These are phyloP conservation scores for Brasenia schreberi DNA, from an alignment of 164 flowering plant genomes.

Conservation along the genomic window DNA sequence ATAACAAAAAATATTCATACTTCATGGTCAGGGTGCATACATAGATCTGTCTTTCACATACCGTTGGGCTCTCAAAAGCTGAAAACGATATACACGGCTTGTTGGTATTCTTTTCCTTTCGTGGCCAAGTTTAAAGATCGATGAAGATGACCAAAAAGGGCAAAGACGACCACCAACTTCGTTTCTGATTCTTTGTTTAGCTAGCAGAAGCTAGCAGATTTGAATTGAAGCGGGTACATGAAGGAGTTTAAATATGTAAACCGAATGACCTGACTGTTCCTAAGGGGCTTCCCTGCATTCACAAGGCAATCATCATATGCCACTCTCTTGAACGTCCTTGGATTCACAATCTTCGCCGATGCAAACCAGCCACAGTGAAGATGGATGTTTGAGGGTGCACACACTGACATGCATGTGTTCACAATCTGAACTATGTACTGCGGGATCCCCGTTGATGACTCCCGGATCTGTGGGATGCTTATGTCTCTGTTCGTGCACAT, in stretches of 20 bases:
- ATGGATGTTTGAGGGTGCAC: constrained; percentile 48
- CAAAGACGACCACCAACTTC: background rate
- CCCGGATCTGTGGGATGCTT: constrained; percentile 53
- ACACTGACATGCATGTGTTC: constrained; percentile 40
- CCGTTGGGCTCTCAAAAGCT: constrained; percentile 7
- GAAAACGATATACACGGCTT: constrained; percentile 1
- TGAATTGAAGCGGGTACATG: constrained; percentile 54
- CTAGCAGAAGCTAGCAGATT: constrained; percentile 47
- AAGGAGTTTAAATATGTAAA: constrained; percentile 57
- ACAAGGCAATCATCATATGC: constrained; percentile 55
- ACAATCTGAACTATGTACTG: constrained; percentile 45
- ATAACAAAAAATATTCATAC: background rate
- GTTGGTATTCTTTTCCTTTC: background rate
- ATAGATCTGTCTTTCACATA: background rate
- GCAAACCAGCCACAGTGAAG: constrained; percentile 70
- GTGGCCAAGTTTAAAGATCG: background rate
- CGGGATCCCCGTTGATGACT: constrained; percentile 46
- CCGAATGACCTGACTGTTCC: constrained; percentile 26
- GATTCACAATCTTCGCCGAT: constrained; percentile 45
- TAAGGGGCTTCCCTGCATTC: constrained; percentile 40
- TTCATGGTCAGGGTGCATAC: background rate
- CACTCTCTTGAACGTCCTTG: constrained; percentile 45
- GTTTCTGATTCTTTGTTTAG: constrained; percentile 14
- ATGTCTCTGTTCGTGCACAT: constrained; percentile 39
- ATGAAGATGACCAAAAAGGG: background rate